Base-by-base conservation (phyloP, 805 yeast genomes). In the Pichia pseudocactophila region DNA sequence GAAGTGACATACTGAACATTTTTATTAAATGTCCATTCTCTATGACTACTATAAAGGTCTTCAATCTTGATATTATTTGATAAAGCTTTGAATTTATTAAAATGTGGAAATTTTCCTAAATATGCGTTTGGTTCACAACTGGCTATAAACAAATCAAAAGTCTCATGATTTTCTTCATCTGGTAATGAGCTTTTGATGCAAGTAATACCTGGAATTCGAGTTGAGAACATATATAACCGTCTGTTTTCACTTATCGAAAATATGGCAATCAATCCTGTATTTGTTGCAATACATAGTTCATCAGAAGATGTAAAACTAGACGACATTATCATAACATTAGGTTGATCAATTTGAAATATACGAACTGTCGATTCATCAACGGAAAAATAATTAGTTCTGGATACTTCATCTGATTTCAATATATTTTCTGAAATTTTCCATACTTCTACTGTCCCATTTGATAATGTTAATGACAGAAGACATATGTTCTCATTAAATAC, bases 251-350 rank as follows among this genome's bases (percentile, higher is more conserved):
- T 34, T 2, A 38, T 30, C 36, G 57, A 51, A 42, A 55, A 48
- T 37, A 58, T 59, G 0, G 58, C 57, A 12, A 62, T 42, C 17
- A 46, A 50, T 5, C 66, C 66, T 30, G 50, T 48, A 9, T 50
- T 46, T 20, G 59, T 48, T 4, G 64, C 65, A 30, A 53, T 43
- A 1, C 51, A 30, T 12, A 62, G 17, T 2, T 52, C 46, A 7
- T 46, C 34, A n/a, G 49, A 44, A 12, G 64, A 53, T 4, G 54
- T 46, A 58, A 64, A 60, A 19, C 59, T 56, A 30, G 58, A 52
- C 4, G 57, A 50, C 13, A 49, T 40, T 20, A 41, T 45, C 18
- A 37, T 31, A 15, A 37, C 28, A 20, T 22, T 16, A 11, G 34
- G 32, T 12, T 47, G 50, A 1, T 54, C 50, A 3, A 59, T 16